phyloP scores from a whole-genome alignment of 805 yeast species.

The Kluyveromyces siamensis region DNA sequence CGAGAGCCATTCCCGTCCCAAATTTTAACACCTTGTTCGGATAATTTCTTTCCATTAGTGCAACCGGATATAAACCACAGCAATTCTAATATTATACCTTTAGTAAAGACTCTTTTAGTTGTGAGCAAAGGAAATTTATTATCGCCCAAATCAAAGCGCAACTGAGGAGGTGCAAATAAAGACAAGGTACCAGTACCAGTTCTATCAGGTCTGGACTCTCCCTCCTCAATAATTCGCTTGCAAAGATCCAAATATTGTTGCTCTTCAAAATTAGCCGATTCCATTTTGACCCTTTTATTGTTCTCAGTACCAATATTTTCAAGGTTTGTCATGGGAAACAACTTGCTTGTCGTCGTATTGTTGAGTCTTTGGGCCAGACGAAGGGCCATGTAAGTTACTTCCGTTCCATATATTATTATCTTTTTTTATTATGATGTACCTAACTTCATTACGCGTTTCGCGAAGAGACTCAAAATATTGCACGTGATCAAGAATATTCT shows the following conservation, averaged over 20 bases:
- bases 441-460: background rate
- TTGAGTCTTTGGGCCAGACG: background rate
- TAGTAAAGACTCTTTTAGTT: constrained; percentile 84
- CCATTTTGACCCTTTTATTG: constrained; percentile 4
- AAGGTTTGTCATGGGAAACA: background rate
- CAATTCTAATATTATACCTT: constrained; percentile 81
- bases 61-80: constrained; percentile 89
- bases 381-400: no score
- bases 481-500: background rate
- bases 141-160: constrained; percentile 67
- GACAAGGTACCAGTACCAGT: constrained; percentile 96
- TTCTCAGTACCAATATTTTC: background rate
- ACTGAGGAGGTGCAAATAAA: constrained; percentile 91
- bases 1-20: constrained; percentile 99
- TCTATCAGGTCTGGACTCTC: constrained; percentile 89
- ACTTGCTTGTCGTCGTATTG: background rate
- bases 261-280: constrained; percentile 47
- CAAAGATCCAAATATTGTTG: constrained; percentile 83
- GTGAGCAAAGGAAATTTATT: constrained; percentile 82
- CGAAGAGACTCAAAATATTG: background rate
- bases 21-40: constrained; percentile 83
- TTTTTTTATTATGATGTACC: background rate
- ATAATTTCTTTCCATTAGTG: constrained; percentile 74
- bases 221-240: constrained; percentile 62
- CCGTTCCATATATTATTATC: background rate